These are phyloP conservation scores for Tuber melanosporum DNA, from an alignment of 495 filamentous ascomycete genomes.

Conservation along the genomic window DNA sequence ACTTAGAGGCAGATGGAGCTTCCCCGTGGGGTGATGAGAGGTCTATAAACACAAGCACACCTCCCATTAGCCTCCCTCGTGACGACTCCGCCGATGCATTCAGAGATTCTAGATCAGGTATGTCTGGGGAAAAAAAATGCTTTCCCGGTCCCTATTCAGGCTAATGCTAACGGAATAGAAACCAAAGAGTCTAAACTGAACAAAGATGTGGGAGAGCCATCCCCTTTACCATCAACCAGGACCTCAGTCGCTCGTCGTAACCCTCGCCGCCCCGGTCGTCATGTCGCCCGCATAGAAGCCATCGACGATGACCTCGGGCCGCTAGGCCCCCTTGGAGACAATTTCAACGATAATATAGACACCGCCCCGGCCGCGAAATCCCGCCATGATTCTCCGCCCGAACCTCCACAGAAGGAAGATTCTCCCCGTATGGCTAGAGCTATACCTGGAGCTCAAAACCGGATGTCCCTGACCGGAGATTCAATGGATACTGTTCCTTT, in stretches of 20 bases:
- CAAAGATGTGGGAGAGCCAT: constrained; percentile 9
- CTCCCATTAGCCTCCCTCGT: constrained; percentile 17
- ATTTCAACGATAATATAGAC: constrained; percentile 46
- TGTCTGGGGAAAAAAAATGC: not conserved
- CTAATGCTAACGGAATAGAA: not conserved
- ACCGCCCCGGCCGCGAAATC: constrained; percentile 29
- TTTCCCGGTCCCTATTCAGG: not conserved
- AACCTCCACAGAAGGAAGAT: constrained; percentile 81
- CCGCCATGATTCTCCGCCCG: constrained; percentile 64
- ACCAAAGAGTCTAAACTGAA: constrained; percentile 1
- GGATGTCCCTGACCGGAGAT: constrained; percentile 16
- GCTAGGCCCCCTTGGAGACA: constrained; percentile 74
- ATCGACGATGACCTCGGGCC: constrained; percentile 87
- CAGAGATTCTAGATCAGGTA: constrained; percentile 1
- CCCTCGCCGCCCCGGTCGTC: constrained; percentile 38
- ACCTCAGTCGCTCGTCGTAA: constrained; percentile 28
- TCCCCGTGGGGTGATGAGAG: constrained; percentile 42
- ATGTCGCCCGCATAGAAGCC: constrained; percentile 53
- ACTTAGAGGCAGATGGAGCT: constrained; percentile 37
- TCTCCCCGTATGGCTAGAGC: constrained; percentile 19
- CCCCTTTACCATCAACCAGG: constrained; percentile 6
- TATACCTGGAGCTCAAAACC: constrained; percentile 7
- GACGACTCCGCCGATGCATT: constrained; percentile 14
- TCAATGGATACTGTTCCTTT: constrained; percentile 57
- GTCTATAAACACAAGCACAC: constrained; percentile 34